Evolutionary conservation across 139 green algal genomes (phyloP).

Genomic region (Chlamydomonas sphaeroides): DNA sequence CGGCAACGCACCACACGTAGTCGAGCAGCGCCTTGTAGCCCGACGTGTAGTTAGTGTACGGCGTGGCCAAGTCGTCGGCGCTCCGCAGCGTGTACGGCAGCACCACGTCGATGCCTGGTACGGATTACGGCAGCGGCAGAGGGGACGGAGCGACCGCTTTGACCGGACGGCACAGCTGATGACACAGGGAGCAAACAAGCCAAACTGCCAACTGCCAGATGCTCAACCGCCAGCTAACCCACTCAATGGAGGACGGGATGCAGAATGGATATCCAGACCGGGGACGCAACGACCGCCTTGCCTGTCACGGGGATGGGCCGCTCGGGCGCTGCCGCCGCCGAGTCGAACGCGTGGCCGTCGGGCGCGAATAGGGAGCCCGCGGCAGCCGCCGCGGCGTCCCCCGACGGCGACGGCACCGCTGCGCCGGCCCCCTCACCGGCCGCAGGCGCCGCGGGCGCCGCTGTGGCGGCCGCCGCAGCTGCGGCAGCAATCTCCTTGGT

Average conservation of each 20-base stretch:
- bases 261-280: too few species aligned
- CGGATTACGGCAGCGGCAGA: too few species aligned
- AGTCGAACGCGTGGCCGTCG: conserved; percentile 53
- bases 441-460: too few species aligned
- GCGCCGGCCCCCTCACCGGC: neutral
- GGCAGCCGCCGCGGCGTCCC: neutral
- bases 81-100: conserved; percentile 63
- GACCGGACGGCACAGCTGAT: too few species aligned
- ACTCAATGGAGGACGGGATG: too few species aligned
- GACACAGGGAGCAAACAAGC: too few species aligned
- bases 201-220: too few species aligned
- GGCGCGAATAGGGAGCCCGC: neutral
- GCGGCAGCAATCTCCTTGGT: conserved; percentile 31
- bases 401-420: too few species aligned
- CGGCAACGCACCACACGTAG: conserved; percentile 77
- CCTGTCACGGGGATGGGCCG: conserved; percentile 42
- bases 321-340: neutral
- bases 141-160: too few species aligned
- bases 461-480: conserved; percentile 11
- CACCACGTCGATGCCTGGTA: conserved; percentile 65
- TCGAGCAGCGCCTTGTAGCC: conserved; percentile 88
- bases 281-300: too few species aligned
- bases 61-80: conserved; percentile 71
- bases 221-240: too few species aligned
- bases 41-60: conserved; percentile 89